Base-by-base conservation (phyloP, 352 stramenopile species). In the Phytophthora citrophthora region DNA sequence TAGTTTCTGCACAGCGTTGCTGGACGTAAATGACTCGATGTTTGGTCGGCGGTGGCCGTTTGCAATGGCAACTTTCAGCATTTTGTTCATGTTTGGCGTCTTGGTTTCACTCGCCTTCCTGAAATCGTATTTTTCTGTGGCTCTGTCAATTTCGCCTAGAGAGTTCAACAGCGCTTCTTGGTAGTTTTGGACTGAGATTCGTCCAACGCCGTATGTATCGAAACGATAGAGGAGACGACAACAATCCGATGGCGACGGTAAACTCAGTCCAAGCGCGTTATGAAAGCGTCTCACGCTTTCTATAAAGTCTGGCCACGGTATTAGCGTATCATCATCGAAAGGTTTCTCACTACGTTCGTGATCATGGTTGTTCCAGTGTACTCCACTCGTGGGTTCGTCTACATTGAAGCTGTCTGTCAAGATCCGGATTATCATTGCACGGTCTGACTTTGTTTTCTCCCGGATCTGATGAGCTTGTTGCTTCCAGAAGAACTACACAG, bases 151-250 rank as follows among this genome's bases (percentile, higher is more conserved):
- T 2, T 65, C 49, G 6, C 54, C 56, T 16, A 78, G 13, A 4
- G 57, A 16, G 13, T 48, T 20, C 5, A 74, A 36, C 3, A 79
- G 11, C 7, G 34, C 20, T 7, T 57, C 44, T 4, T 61, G 27
- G 40, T 77, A 83, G 2, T 43, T 36, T 7, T 40, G 41, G 3
- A 26, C 43, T 4, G 62, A 52, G 23, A 84, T 72, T n/a, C 36
- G n/a, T 10, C 76, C 76, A 24, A 47, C 49, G 18, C 73, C 72
- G 3, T 5, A 16, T 7, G 41, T 23, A 26, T 84, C 76, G 24
- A 84, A 84, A 23, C 73, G 76, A 62, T 84, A 82, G 7, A 84
- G 47, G 2, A 84, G 44, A 20, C 73, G 70, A 16, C 73, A 82
- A 39, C 57, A 76, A n/a, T 79, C 52, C 1, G 54, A 57, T 11